A percentile compares a stretch with the other conserved stretches of the same genome.
phyloP scores from a whole-genome alignment of 345 rosid genomes.

The Cardamine chenopodiifolia region DNA sequence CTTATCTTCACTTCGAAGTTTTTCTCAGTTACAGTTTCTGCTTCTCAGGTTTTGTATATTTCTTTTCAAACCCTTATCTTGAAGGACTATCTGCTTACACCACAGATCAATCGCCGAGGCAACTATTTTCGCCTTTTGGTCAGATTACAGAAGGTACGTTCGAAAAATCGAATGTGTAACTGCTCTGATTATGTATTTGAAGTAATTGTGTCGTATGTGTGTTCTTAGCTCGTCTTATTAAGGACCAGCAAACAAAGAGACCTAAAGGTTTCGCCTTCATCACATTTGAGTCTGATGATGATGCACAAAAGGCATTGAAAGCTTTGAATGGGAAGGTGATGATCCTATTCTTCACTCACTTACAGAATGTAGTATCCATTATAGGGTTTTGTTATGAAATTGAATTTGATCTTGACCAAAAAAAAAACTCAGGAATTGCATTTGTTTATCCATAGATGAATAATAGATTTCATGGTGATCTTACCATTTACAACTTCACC shows the following conservation, averaged over 20 bases:
- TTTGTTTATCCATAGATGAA: not conserved
- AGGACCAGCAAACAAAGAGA: constrained; percentile 53
- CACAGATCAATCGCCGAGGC: constrained; percentile 49
- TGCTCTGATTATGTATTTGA: not conserved
- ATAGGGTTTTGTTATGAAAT: not conserved
- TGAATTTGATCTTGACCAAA: not conserved
- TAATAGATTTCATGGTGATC: not conserved
- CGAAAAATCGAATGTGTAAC: not conserved
- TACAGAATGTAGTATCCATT: not conserved
- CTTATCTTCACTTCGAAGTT: not conserved
- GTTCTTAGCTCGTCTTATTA: constrained; percentile 55
- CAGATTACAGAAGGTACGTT: constrained; percentile 54
- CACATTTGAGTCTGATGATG: constrained; percentile 52
- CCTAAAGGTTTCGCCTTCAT: constrained; percentile 77
- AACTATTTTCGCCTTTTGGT: constrained; percentile 64
- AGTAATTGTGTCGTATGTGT: not conserved
- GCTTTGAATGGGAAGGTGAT: constrained; percentile 68
- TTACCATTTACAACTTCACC: constrained; percentile 57
- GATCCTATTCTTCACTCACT: not conserved
- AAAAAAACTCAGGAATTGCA: not conserved
- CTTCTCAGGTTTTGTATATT: not conserved
- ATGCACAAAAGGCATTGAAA: constrained; percentile 65
- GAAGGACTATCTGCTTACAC: constrained; percentile 63
- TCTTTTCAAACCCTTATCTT: not conserved
- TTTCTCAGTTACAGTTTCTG: not conserved